Percentiles rank a stretch among this genome's conserved stretches.
phyloP scores from a whole-genome alignment of 2,329 filamentous ascomycete genomes.

The Cadophora malorum region DNA sequence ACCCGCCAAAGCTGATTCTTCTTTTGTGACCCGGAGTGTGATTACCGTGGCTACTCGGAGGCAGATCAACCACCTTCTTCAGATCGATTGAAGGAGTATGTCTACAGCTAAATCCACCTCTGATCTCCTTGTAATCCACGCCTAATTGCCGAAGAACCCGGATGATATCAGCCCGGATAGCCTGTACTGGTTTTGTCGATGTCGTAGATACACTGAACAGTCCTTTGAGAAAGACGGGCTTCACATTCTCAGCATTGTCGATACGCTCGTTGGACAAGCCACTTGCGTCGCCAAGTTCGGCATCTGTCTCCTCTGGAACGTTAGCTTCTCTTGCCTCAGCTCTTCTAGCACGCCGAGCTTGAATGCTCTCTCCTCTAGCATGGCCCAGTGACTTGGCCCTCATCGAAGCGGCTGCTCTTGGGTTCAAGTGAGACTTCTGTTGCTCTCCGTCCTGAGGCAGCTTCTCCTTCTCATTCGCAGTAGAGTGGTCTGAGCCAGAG shows the following conservation, averaged over 20 bases:
- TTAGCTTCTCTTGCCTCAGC: conserved; percentile 77
- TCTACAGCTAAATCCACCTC: conserved; percentile 88
- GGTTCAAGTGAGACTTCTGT: conserved; percentile 57
- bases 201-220: conserved; percentile 97
- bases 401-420: conserved; percentile 64
- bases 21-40: conserved; percentile 68
- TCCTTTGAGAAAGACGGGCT: conserved; percentile 94
- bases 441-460: conserved; percentile 50
- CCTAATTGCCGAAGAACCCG: conserved; percentile 85
- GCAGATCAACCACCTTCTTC: conserved; percentile 70
- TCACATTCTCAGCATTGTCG: conserved; percentile 78
- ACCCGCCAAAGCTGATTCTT: conserved; percentile 83
- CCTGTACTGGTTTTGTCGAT: conserved; percentile 84
- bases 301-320: conserved; percentile 89
- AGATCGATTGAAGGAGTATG: conserved; percentile 90
- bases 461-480: conserved; percentile 54
- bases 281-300: conserved; percentile 71
- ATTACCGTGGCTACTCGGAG: conserved; percentile 58
- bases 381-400: conserved; percentile 90
- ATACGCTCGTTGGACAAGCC: conserved; percentile 66
- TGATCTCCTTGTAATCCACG: conserved; percentile 91
- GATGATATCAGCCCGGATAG: conserved; percentile 90
- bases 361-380: conserved; percentile 88
- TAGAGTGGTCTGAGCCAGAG: conserved; percentile 80
- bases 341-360: conserved; percentile 77